Evolutionary conservation across 352 stramenopile species (phyloP).

Genomic region (Phytophthora europaea): DNA sequence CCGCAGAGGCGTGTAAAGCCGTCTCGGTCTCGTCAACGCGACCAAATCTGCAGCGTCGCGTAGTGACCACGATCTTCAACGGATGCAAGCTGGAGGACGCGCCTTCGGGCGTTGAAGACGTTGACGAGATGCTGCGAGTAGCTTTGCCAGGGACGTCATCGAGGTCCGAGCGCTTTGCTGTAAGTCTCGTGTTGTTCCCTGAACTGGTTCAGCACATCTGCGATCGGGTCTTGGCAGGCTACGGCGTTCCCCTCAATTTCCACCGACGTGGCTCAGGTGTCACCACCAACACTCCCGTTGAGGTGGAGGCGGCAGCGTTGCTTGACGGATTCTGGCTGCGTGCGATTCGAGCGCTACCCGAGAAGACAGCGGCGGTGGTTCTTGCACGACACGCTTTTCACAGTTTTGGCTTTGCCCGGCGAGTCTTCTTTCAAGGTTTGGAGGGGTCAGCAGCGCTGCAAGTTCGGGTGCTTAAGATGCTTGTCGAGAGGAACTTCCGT

Average conservation of each 20-base stretch:
- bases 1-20: slow-evolving; percentile 3
- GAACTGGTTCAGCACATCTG: slow-evolving; percentile 34
- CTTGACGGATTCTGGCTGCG: slow-evolving; percentile 38
- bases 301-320: not conserved
- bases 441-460: slow-evolving; percentile 13
- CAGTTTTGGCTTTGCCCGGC: slow-evolving; percentile 46
- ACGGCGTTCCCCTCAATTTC: slow-evolving; percentile 35
- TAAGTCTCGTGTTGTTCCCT: slow-evolving; percentile 39
- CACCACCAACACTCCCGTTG: not conserved
- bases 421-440: slow-evolving; percentile 44
- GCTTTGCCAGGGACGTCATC: slow-evolving; percentile 5
- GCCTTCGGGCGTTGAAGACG: not conserved
- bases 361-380: slow-evolving; percentile 35
- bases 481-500: slow-evolving; percentile 26
- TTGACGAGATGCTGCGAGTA: slow-evolving; percentile 9
- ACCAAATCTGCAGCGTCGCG: slow-evolving; percentile 24
- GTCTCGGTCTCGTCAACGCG: not conserved
- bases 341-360: slow-evolving; percentile 24
- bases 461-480: slow-evolving; percentile 29
- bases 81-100: slow-evolving; percentile 11
- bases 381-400: slow-evolving; percentile 30
- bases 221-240: slow-evolving; percentile 38
- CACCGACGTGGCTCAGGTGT: slow-evolving; percentile 2
- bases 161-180: slow-evolving; percentile 33
- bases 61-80: slow-evolving; percentile 27